Evolutionary conservation across 177 flowering plant genomes (phyloP), one percentile per base, ranked within the genome.

Genomic region (Vitis hybrid): DNA sequence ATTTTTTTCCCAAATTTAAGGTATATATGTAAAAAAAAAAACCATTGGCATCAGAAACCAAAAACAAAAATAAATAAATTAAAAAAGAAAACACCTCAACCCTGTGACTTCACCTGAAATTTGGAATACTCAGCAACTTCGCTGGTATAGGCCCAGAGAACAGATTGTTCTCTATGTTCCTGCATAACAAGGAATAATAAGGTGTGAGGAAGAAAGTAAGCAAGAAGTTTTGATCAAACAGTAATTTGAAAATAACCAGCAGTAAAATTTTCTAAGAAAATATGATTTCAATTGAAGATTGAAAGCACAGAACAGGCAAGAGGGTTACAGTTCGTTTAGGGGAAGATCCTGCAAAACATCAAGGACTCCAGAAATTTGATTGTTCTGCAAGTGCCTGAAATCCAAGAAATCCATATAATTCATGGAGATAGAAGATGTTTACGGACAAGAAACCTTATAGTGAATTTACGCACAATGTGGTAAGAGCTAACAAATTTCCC

Each of bases 81-180:
- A 24, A 24, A 24, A 24, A 24, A 24, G 28, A 2, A 24, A 24
- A 24, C 28, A 24, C 28, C 28, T 33, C 44, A 33, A 44, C 18
- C 44, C 4, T 5, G n/a, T 11, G 58, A 62, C 13, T 77, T 87
- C 70, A 95, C 98, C 83, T 91, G 84, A 95, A 93, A 83, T 73
- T 83, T n/a, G 96, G 91, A 67, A 95, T 89, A 31, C 47, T 75
- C 55, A 85, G 61, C 77, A 95, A 73, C 69, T 83, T 88, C n/a
- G 54, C 75, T 49, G 99, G 99, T 72, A 93, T 84, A 28, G 99
- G 94, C 28, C 99, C 99, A 51, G 87, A 90, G 80, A 95, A 90
- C 52, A 81, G 69, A 73, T 95, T 95, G 69, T 93, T 95, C 78
- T 89, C 95, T 56, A 95, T 73, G 71, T 95, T 80, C 88, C 99